These are phyloP conservation scores for Posidonia australis DNA, from an alignment of 106 monocot species.

Conservation along the genomic window DNA sequence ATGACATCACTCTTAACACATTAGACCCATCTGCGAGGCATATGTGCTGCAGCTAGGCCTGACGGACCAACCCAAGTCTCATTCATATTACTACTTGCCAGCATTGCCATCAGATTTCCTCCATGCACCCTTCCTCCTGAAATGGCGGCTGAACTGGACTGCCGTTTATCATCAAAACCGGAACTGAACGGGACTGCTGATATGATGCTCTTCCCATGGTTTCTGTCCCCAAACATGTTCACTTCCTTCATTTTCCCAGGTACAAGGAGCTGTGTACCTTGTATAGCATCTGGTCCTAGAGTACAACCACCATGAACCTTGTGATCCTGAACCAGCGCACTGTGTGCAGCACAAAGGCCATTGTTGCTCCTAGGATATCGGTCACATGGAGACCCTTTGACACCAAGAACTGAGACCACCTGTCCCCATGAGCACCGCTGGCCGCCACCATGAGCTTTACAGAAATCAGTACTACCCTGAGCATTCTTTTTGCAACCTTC, in stretches of 20 bases:
- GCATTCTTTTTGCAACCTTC: constrained; percentile 53
- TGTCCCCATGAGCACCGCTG: constrained; percentile 48
- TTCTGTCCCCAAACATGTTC: constrained; percentile 9
- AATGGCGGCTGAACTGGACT: constrained; percentile 1
- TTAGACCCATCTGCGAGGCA: constrained; percentile 9
- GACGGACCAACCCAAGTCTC: background rate
- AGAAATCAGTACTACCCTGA: constrained; percentile 55
- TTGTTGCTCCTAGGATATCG: constrained; percentile 43
- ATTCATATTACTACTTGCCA: constrained; percentile 15
- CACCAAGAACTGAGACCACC: constrained; percentile 15
- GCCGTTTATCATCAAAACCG: constrained; percentile 2
- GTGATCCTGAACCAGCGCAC: constrained; percentile 36
- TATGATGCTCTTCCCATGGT: background rate
- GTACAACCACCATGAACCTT: constrained; percentile 45
- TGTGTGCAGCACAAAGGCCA: constrained; percentile 45
- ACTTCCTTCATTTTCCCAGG: background rate
- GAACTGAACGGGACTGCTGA: background rate
- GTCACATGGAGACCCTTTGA: constrained; percentile 29
- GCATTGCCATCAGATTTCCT: constrained; percentile 48
- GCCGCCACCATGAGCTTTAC: constrained; percentile 62
- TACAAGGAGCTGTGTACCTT: background rate
- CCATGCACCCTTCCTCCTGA: constrained; percentile 86
- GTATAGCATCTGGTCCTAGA: constrained; percentile 4
- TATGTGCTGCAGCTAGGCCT: background rate
- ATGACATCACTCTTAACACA: background rate